Evolutionary conservation across 2,329 filamentous ascomycete genomes (phyloP), one percentile per base, ranked within the genome.

Genomic region (Aspergillus flavus): DNA sequence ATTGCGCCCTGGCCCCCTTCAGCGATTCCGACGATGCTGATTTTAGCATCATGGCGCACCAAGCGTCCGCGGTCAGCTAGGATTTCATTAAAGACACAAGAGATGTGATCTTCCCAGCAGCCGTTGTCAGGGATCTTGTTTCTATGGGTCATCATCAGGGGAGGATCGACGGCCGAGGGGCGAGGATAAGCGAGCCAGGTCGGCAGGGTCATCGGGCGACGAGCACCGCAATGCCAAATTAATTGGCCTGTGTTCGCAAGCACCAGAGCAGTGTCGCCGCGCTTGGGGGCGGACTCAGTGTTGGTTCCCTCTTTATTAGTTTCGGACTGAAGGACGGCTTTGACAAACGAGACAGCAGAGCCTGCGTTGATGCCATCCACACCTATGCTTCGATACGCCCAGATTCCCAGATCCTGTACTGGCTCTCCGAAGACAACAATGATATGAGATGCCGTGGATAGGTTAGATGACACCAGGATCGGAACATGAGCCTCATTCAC

Each of bases 231-330:
- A 75, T 91, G 92, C 89, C 92, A 97, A 70, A 89, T 82, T 21
- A 91, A 80, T 78, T 96, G 89, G 5, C 92, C 92, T 4, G 87
- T 83, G 73, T 97, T 97, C 53, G 92, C 86, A 30, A 97, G 80
- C 32, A 97, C 79, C 61, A 97, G 79, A 3, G 74, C 68, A 0
- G 72, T 32, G 23, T 82, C 78, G 0, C 68, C 55, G 0, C 75
- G 66, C 5, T 74, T 58, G 6, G 34, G 14, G 19, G 60, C 41
- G n/a, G 26, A 16, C 14, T 41, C 56, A 39, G 58, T 26, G 32
- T 50, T 19, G 21, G 46, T 30, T 53, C 57, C 30, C 9, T 59
- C 41, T 50, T 30, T 56, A 28, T 45, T 28, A 54, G 65, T 61
- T 82, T 45, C 45, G 2, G 64, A 57, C 3, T 61, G 59, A 41